These are phyloP conservation scores for Melampsora larici-populina DNA, from an alignment of 1,284 basidiomycete genomes.

Conservation along the genomic window DNA sequence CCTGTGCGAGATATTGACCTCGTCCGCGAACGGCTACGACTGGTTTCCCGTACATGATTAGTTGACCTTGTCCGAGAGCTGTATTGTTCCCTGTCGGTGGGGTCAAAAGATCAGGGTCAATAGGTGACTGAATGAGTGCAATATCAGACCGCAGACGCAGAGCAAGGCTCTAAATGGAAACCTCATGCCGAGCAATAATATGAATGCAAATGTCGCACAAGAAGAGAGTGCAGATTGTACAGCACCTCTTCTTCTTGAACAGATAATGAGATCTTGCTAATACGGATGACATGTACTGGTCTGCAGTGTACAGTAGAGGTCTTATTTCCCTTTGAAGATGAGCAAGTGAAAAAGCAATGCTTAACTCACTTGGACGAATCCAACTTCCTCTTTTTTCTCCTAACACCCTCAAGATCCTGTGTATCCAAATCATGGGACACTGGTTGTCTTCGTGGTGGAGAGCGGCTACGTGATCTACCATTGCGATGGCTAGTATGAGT, in stretches of 20 bases:
- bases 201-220: too few species aligned
- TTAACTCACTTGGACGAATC: neutral
- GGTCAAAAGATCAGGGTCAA: neutral
- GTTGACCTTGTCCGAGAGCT: neutral
- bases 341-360: too few species aligned
- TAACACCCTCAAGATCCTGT: neutral
- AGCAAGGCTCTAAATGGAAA: conserved; percentile 5
- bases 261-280: too few species aligned
- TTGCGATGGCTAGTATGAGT: neutral
- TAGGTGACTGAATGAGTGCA: neutral
- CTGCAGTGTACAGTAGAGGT: too few species aligned
- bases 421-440: neutral
- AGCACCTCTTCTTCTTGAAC: too few species aligned
- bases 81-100: neutral
- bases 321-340: too few species aligned
- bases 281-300: too few species aligned
- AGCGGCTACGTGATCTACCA: conserved; percentile 6
- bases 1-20: conserved; percentile 6
- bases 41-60: neutral
- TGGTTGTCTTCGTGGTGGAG: neutral
- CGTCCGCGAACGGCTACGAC: conserved; percentile 17
- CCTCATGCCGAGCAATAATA: too few species aligned
- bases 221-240: too few species aligned
- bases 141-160: neutral
- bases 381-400: neutral